phyloP scores from a whole-genome alignment of 1,284 basidiomycete genomes.

The Ganoderma sinense region DNA sequence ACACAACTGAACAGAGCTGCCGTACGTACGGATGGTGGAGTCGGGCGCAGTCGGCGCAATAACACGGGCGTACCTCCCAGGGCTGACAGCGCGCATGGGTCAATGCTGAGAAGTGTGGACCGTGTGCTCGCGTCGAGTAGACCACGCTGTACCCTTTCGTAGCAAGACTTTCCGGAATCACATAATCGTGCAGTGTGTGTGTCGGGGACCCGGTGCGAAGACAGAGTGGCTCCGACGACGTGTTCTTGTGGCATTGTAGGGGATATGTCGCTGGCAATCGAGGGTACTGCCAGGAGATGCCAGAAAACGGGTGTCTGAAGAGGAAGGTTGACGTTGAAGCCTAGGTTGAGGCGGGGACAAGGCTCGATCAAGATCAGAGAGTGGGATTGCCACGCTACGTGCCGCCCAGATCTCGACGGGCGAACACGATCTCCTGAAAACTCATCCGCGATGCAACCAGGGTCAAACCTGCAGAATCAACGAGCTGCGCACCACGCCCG shows the following conservation, averaged over 20 bases:
- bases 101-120: not conserved
- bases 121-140: slow-evolving; percentile 10
- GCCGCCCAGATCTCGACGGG: not conserved
- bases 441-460: not conserved
- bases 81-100: not conserved
- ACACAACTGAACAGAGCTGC: not conserved
- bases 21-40: not conserved
- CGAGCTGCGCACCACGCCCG: slow-evolving; percentile 7
- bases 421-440: not conserved
- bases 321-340: too few species aligned
- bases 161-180: slow-evolving; percentile 1
- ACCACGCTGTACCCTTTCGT: slow-evolving; percentile 9
- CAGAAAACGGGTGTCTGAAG: not conserved
- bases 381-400: not conserved
- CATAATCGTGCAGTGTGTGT: not conserved
- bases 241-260: not conserved
- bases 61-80: not conserved
- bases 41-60: too few species aligned
- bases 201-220: not conserved
- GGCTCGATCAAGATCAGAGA: slow-evolving; percentile 21
- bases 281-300: not conserved
- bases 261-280: not conserved
- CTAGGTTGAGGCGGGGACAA: not conserved
- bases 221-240: not conserved
- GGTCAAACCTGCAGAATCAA: slow-evolving; percentile 6